A percentile compares a stretch with the other conserved stretches of the same genome.
These are phyloP conservation scores for Curvularia sp. DNA, from an alignment of 2,329 filamentous ascomycete species.

Conservation along the genomic window DNA sequence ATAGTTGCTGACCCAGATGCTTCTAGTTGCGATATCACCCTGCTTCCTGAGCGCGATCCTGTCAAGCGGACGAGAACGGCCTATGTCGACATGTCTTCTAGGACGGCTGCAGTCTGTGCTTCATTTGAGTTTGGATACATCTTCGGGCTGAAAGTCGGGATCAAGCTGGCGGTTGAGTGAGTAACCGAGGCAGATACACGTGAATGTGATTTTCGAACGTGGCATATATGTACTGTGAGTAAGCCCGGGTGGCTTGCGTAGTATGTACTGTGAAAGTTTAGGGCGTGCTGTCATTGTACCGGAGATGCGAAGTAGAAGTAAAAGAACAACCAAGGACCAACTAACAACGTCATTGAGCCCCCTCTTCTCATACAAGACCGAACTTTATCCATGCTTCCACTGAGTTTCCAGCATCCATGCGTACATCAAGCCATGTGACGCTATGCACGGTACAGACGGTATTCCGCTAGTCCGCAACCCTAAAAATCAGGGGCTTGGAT, in stretches of 20 bases:
- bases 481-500: too few species aligned
- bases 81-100: constrained; percentile 31
- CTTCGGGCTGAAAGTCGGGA: constrained; percentile 29
- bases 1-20: constrained; percentile 1
- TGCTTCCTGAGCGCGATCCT: constrained; percentile 28
- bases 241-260: neutral
- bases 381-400: neutral
- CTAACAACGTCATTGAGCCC: too few species aligned
- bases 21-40: constrained; percentile 26
- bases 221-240: neutral
- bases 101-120: constrained; percentile 22
- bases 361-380: too few species aligned
- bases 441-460: neutral
- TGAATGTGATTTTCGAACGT: neutral
- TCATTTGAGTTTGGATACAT: constrained; percentile 22
- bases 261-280: neutral
- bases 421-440: neutral
- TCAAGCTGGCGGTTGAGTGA: constrained; percentile 19
- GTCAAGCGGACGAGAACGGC: constrained; percentile 32
- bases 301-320: neutral
- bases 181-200: neutral
- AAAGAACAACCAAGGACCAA: neutral
- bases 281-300: neutral
- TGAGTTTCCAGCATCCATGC: neutral
- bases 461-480: too few species aligned